Base-by-base conservation (phyloP, 2,329 filamentous ascomycete species). In the Colletotrichum lupini region DNA sequence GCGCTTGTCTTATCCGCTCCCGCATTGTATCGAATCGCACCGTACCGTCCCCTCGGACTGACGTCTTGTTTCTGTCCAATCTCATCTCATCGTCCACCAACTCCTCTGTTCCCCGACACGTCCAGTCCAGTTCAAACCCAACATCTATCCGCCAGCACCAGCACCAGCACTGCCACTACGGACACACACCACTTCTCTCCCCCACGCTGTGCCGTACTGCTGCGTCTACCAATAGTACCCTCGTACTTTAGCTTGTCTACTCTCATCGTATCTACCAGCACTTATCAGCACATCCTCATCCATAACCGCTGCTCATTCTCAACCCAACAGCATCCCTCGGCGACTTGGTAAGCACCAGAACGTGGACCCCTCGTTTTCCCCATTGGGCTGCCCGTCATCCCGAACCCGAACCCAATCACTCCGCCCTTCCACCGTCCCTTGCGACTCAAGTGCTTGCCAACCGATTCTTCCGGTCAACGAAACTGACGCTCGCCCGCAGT, bases 131-230 rank as follows among this genome's bases (percentile, higher is more conserved):
- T n/a, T 53, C 53, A 55, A 30, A 46, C 55, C 67, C 42, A 42
- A 69, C 67, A 19, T 35, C 64, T 58, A 37, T 37, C 30, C 53
- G 62, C 64, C 65, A 67, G 49, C 37, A 59, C 24, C 37, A 63
- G 57, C 65, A 68, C 24, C 37, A 64, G 66, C 66, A 64, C 69
- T 72, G 69, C 69, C 69, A 63, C 65, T 63, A 68, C 52, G 57
- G 49, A 57, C 67, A 49, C 46, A 57, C 59, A 58, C 63, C 72
- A 71, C 62, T 42, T 19, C 37, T 42, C 37, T 42, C 37, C 67
- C 67, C 72, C 78, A 46, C 24, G 72, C 76, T 85, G 86, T 78
- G 72, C 76, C 86, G 86, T 78, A 78, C 80, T 70, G 82, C 82
- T 53, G 77, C 42, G 42, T 77, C 35, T 26, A 14, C 37, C 5